Evolutionary conservation across 2,329 filamentous ascomycete genomes (phyloP).

Genomic region (Proliferodiscus dingleyae): DNA sequence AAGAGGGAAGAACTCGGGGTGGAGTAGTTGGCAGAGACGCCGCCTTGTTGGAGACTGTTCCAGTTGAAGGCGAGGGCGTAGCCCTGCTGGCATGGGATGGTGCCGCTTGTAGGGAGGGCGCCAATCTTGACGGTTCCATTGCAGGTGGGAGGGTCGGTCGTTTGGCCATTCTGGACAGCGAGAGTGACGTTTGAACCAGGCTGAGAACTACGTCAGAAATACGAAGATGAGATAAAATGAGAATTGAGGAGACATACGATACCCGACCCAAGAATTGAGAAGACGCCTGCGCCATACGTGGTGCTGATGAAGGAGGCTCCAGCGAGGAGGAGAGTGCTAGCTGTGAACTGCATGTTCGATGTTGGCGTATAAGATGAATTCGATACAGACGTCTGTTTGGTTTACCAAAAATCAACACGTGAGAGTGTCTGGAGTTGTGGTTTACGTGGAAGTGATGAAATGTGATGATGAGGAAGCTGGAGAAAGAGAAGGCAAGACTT

Average conservation of each 20-base stretch:
- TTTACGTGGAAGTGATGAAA: neutral
- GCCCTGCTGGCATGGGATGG: conserved; percentile 9
- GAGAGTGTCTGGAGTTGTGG: neutral
- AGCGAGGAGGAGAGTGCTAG: conserved; percentile 7
- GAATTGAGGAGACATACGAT: neutral
- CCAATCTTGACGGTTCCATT: neutral
- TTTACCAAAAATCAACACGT: neutral
- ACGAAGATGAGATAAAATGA: neutral
- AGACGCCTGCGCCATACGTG: conserved; percentile 10
- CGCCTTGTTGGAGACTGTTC: conserved; percentile 1
- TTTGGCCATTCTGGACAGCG: conserved; percentile 11
- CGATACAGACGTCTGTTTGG: neutral
- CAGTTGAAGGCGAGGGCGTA: conserved; percentile 9
- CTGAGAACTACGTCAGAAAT: neutral
- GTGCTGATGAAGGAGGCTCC: conserved; percentile 5
- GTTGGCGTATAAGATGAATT: neutral
- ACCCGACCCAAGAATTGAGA: conserved; percentile 5
- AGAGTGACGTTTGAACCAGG: conserved; percentile 3
- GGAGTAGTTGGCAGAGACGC: conserved; percentile 12
- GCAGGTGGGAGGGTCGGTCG: conserved; percentile 12
- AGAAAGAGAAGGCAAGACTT: neutral
- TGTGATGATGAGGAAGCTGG: neutral
- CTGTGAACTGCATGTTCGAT: conserved; percentile 15
- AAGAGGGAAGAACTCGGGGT: conserved; percentile 1
- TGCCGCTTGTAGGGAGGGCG: conserved; percentile 6